A percentile compares a stretch with the other conserved stretches of the same genome.
Conservation (phyloP, 192 early-diverging fungal genomes). For the Linderina pennispora region DNA sequence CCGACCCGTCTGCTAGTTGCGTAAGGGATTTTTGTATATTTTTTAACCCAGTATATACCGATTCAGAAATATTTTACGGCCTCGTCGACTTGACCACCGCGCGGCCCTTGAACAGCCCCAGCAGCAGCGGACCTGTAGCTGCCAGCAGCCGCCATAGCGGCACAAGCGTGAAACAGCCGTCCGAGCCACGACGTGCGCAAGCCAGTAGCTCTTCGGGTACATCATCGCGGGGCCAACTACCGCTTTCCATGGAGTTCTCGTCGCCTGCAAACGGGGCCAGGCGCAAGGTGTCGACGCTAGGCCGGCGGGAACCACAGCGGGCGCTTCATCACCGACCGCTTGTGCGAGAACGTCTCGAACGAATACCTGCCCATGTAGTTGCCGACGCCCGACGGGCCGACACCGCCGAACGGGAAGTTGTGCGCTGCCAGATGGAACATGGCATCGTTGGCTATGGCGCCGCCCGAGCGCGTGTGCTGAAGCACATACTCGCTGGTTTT, state of each 20-base stretch:
- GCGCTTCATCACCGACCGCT: constrained; percentile 52
- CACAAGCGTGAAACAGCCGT: constrained; percentile 18
- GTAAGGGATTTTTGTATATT: too few species aligned
- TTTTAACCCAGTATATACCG: too few species aligned
- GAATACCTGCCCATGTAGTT: constrained; percentile 73
- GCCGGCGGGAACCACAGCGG: constrained; percentile 34
- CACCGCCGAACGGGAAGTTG: constrained; percentile 82
- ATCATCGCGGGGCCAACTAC: constrained; percentile 1
- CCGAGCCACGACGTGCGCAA: constrained; percentile 11
- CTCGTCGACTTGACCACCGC: too few species aligned
- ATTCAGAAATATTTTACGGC: too few species aligned
- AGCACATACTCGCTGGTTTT: constrained; percentile 55
- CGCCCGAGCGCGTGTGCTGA: constrained; percentile 69
- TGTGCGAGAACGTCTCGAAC: constrained; percentile 77
- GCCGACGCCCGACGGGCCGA: constrained; percentile 81
- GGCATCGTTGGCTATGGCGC: constrained; percentile 73
- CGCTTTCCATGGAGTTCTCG: constrained; percentile 39
- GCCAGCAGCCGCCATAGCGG: constrained; percentile 36
- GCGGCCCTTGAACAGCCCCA: too few species aligned
- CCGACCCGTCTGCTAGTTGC: too few species aligned
- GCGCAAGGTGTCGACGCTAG: constrained; percentile 29
- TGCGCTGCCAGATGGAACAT: constrained; percentile 53
- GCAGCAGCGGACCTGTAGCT: too few species aligned
- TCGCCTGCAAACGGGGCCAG: constrained; percentile 22
- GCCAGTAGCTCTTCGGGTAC: constrained; percentile 16